Base-by-base conservation (phyloP, 495 filamentous ascomycete genomes). In the Amniculicola lignicola region DNA sequence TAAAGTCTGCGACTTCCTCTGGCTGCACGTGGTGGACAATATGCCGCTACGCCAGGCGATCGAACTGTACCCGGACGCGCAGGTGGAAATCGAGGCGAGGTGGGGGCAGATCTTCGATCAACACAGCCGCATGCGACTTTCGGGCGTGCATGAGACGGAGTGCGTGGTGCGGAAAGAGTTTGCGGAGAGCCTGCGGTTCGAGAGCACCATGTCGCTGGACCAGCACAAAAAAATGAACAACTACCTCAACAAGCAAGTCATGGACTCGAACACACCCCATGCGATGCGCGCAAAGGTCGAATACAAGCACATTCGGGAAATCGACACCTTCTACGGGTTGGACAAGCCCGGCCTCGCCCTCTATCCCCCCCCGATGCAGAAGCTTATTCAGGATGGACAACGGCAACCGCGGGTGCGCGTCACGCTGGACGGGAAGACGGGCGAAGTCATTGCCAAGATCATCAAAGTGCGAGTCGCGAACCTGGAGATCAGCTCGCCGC, bases 181-280 rank as follows among this genome's bases (percentile, higher is more conserved):
- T 3, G 22, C 25, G 10, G 54, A 59, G 6, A 45, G 41, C 6
- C 7, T n/a, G 7, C 29, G 29, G 39, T 64, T 64, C 23, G 51
- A 47, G 21, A 60, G 56, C 45, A 64, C 61, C 16, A 64, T 64
- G 61, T 51, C 55, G 4, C 42, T 56, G 11, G 28, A 42, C 10
- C 61, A 64, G 35, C 61, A 64, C 24, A 50, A 60, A 41, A 59
- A 47, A 25, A 59, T 60, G 61, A 64, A 64, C 33, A 22, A 28
- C 3, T 64, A 22, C 29, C 56, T 64, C 15, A 64, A 64, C 27
- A 4, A 12, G 2, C 56, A 50, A 14, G 55, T 59, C 6, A 24
- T 27, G 40, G 7, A 50, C 4, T 59, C 61, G 1, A 46, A 35
- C 10, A 14, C 7, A 18, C 39, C 49, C 5, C 38, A 18, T 4